phyloP scores from a whole-genome alignment of 2,329 filamentous ascomycete species.

The Paracoccidioides brasiliensis region DNA sequence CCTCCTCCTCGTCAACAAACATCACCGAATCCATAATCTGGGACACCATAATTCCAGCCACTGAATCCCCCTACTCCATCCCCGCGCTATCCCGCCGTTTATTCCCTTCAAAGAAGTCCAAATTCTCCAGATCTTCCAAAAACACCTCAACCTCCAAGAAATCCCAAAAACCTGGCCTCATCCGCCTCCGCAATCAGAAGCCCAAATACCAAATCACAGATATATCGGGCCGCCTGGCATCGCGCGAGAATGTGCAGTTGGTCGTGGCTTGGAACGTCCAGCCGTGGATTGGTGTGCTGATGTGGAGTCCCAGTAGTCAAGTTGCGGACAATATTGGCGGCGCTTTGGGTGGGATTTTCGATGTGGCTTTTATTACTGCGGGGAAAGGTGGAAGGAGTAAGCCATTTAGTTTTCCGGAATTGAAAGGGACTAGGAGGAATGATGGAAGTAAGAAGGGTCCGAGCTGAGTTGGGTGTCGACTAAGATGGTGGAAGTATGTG shows the following conservation, averaged over 20 bases:
- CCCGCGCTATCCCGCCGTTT: slow-evolving; percentile 25
- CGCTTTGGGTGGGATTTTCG: slow-evolving; percentile 11
- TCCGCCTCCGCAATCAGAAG: slow-evolving; percentile 70
- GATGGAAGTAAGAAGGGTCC: not conserved
- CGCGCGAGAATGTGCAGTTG: slow-evolving; percentile 59
- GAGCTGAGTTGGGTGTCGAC: not conserved
- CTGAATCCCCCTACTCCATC: slow-evolving; percentile 30
- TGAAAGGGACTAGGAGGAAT: slow-evolving; percentile 34
- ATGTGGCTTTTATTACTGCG: slow-evolving; percentile 39
- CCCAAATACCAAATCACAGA: slow-evolving; percentile 98
- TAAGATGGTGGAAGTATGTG: not conserved
- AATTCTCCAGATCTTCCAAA: slow-evolving; percentile 5
- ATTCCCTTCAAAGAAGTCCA: slow-evolving; percentile 14
- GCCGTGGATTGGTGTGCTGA: slow-evolving; percentile 82
- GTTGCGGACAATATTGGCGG: slow-evolving; percentile 11
- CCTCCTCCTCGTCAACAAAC: slow-evolving; percentile 31
- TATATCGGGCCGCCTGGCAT: slow-evolving; percentile 63
- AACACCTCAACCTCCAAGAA: slow-evolving; percentile 8
- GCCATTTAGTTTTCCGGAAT: slow-evolving; percentile 41
- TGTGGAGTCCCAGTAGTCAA: slow-evolving; percentile 53
- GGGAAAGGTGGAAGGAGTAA: slow-evolving; percentile 39
- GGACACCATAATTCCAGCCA: slow-evolving; percentile 71
- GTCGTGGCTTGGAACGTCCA: slow-evolving; percentile 92
- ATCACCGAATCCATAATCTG: slow-evolving; percentile 21
- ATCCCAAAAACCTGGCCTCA: slow-evolving; percentile 41